phyloP scores from a whole-genome alignment of 345 rosid genomes.

The Eucalyptus cloeziana region DNA sequence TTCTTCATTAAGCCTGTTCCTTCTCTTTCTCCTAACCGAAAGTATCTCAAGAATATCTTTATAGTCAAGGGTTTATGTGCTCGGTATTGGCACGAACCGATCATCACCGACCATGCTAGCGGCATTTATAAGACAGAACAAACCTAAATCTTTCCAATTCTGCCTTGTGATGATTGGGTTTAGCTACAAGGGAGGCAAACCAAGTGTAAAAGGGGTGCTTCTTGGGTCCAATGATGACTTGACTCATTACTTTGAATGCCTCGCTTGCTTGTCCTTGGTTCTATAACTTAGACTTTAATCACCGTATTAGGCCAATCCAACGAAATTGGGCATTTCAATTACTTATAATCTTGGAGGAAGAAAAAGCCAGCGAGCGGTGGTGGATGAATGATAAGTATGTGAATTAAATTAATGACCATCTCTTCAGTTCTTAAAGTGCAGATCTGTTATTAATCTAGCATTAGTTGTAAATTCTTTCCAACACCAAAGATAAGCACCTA shows the following conservation, averaged over 20 bases:
- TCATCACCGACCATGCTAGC: neutral
- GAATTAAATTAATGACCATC: neutral
- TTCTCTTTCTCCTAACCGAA: neutral
- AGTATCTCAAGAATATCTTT: neutral
- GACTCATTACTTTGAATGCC: neutral
- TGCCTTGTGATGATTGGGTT: neutral
- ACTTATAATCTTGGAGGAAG: neutral
- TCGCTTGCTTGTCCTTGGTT: neutral
- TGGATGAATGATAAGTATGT: neutral
- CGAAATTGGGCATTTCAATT: neutral
- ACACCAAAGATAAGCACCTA: neutral
- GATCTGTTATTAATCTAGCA: neutral
- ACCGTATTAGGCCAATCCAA: neutral
- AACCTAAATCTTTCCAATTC: neutral
- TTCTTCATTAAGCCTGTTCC: neutral
- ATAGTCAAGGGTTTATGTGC: neutral
- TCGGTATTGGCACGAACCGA: neutral
- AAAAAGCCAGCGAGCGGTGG: neutral
- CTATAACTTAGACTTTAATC: neutral
- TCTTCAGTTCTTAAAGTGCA: neutral
- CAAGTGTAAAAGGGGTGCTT: neutral
- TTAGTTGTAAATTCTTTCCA: neutral
- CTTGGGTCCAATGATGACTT: neutral
- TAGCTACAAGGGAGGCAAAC: neutral
- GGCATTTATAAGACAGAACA: neutral